Conservation (phyloP, 2,329 filamentous ascomycete species). For the Fusarium phyllophilum region DNA sequence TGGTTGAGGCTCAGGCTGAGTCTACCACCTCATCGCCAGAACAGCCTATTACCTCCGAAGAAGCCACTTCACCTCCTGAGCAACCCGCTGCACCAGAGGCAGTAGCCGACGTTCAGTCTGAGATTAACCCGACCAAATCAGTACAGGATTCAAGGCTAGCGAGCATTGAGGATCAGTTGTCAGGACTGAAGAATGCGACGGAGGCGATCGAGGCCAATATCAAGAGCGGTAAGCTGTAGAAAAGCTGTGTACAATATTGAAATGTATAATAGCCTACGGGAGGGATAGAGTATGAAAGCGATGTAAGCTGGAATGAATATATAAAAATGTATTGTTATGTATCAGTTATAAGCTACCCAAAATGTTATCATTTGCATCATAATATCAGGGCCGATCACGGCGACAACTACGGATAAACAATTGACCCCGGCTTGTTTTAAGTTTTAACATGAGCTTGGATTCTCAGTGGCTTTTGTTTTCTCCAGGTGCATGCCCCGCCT, state of each 20-base stretch:
- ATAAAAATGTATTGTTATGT: conserved; percentile 11
- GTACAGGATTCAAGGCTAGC: conserved; percentile 12
- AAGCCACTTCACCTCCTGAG: not conserved
- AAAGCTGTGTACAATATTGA: conserved; percentile 41
- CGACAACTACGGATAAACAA: conserved; percentile 29
- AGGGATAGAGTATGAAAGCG: conserved; percentile 24
- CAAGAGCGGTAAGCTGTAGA: conserved; percentile 37
- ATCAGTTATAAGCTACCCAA: not conserved
- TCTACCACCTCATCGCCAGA: not conserved
- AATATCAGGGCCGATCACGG: conserved; percentile 23
- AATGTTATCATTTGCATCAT: not conserved
- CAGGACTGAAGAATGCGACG: conserved; percentile 28
- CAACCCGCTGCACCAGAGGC: not conserved
- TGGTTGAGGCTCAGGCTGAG: conserved; percentile 1
- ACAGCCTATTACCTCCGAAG: not conserved
- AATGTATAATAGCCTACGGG: conserved; percentile 36
- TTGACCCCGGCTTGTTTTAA: conserved; percentile 15
- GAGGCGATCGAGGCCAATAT: conserved; percentile 38
- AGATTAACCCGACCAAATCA: not conserved
- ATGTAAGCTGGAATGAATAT: conserved; percentile 31
- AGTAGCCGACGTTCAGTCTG: not conserved
- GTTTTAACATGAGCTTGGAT: not conserved
- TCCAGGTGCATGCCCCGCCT: conserved; percentile 15
- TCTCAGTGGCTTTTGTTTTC: not conserved
- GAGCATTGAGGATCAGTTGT: conserved; percentile 37